These are phyloP conservation scores for Silene coronaria DNA, from an alignment of 179 eudicot species.

Conservation along the genomic window DNA sequence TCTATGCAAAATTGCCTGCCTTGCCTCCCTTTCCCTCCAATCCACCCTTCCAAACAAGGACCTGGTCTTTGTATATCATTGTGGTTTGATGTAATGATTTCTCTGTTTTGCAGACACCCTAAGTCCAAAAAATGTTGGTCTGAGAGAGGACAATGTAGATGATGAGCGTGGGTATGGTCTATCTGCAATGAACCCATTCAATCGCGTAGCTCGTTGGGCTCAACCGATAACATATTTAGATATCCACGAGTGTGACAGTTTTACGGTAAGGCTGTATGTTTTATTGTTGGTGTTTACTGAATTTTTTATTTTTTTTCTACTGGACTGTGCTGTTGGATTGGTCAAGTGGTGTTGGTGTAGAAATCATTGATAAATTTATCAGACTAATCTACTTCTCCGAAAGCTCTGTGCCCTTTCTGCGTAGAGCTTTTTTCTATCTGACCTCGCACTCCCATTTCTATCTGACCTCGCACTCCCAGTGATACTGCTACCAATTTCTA, in stretches of 20 bases:
- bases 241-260: constrained; percentile 60
- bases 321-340: background rate
- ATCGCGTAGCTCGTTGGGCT: constrained; percentile 71
- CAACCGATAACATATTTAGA: constrained; percentile 86
- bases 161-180: constrained; percentile 89
- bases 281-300: constrained; percentile 1
- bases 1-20: background rate
- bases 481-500: too few relatives aligned
- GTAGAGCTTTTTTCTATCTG: background rate
- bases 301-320: background rate
- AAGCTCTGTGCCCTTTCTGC: background rate
- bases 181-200: constrained; percentile 48
- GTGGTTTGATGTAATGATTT: background rate
- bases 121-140: constrained; percentile 74
- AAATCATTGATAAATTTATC: background rate
- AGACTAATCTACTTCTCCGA: background rate
- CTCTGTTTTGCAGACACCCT: constrained; percentile 50
- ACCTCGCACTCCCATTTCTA: too few relatives aligned
- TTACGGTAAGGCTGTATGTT: constrained; percentile 45
- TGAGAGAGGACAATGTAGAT: constrained; percentile 52
- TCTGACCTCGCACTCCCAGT: too few relatives aligned
- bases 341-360: background rate
- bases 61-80: background rate
- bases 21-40: too few relatives aligned
- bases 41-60: background rate